A percentile compares a stretch with the other conserved stretches of the same genome.
These are phyloP conservation scores for Lachancea kluyveri DNA, from an alignment of 805 yeast species.

Conservation along the genomic window DNA sequence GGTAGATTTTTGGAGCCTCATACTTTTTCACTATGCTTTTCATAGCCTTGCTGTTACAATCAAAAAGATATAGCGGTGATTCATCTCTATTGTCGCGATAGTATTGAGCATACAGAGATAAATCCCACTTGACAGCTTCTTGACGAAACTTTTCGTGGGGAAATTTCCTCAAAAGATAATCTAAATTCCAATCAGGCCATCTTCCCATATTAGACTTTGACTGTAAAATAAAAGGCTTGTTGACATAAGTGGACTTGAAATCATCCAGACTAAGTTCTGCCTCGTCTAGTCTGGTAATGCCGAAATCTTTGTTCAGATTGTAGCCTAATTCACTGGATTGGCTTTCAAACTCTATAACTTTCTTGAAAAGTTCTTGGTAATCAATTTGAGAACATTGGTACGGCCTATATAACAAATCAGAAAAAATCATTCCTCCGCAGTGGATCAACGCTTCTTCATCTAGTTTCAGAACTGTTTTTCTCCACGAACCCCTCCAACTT, in stretches of 20 bases:
- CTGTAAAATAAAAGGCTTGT: constrained; percentile 60
- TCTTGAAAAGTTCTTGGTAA: constrained; percentile 43
- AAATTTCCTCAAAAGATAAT: constrained; percentile 43
- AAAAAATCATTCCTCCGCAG: constrained; percentile 49
- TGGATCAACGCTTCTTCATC: constrained; percentile 40
- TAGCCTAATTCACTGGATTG: constrained; percentile 18
- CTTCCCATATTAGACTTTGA: constrained; percentile 24
- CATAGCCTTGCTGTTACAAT: constrained; percentile 71
- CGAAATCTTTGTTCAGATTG: constrained; percentile 19
- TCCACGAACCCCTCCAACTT: constrained; percentile 79
- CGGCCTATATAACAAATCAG: constrained; percentile 78
- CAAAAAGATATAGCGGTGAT: constrained; percentile 80
- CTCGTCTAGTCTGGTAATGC: constrained; percentile 52
- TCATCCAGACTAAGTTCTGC: constrained; percentile 34
- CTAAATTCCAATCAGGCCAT: constrained; percentile 66
- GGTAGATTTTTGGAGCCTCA: constrained; percentile 46
- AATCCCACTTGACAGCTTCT: constrained; percentile 79
- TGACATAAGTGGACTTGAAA: constrained; percentile 42
- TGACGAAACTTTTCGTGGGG: constrained; percentile 66
- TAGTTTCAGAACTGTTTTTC: constrained; percentile 47
- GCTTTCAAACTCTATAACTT: constrained; percentile 43
- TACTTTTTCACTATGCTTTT: constrained; percentile 48
- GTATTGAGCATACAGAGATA: constrained; percentile 56
- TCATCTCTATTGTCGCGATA: constrained; percentile 63
- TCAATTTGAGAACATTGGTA: constrained; percentile 73